Evolutionary conservation across 2,329 filamentous ascomycete species (phyloP).

Genomic region (Trichoderma aggressivum): DNA sequence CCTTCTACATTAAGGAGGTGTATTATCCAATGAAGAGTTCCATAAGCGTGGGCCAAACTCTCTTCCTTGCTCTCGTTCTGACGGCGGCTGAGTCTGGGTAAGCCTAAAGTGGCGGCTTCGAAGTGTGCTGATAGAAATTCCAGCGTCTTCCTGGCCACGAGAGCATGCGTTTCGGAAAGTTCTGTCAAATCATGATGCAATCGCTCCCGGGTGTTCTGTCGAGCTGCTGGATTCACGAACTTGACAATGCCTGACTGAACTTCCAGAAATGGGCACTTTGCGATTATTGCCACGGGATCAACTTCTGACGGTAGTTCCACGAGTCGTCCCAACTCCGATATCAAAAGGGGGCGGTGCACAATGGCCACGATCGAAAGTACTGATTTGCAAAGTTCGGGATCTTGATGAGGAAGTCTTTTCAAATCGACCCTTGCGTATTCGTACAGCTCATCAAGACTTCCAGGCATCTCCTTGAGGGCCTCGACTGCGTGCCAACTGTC

Average conservation of each 20-base stretch:
- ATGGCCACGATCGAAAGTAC: background rate
- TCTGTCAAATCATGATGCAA: background rate
- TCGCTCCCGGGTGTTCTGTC: accelerated
- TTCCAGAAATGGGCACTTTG: background rate
- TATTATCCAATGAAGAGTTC: background rate
- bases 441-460: background rate
- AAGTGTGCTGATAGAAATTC: background rate
- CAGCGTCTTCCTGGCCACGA: accelerated
- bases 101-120: background rate
- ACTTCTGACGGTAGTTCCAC: background rate
- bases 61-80: background rate
- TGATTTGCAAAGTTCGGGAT: no score
- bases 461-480: background rate
- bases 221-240: background rate
- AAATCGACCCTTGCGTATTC: background rate
- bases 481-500: background rate
- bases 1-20: background rate
- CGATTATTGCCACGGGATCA: background rate
- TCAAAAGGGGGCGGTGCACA: background rate
- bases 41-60: accelerated
- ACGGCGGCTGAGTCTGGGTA: background rate
- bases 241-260: background rate
- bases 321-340: background rate
- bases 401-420: no score
- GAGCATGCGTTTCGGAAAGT: background rate